These are phyloP conservation scores for Zanthoxylum bungeanum DNA, from an alignment of 345 rosid species.

Conservation along the genomic window DNA sequence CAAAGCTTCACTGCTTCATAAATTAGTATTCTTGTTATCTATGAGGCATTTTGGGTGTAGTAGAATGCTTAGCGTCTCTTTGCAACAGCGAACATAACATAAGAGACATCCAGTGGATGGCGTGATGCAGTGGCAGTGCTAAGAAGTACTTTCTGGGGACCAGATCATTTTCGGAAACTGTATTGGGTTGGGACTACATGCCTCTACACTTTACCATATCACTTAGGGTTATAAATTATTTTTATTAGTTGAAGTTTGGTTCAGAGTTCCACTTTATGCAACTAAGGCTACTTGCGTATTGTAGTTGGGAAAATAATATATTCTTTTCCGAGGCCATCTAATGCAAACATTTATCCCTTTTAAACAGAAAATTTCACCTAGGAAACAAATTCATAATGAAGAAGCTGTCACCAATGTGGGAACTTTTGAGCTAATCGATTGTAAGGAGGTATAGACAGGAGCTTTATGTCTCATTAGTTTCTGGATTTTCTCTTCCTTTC, in stretches of 20 bases:
- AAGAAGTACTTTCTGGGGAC: not conserved
- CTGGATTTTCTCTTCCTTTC: conserved; percentile 11
- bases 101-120: conserved; percentile 9
- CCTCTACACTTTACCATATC: not conserved
- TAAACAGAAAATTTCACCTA: conserved; percentile 31
- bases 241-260: not conserved
- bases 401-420: conserved; percentile 33
- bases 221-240: not conserved
- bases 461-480: conserved; percentile 16
- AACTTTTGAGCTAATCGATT: conserved; percentile 36
- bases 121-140: not conserved
- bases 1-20: not conserved
- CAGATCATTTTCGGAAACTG: conserved; percentile 5
- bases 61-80: not conserved
- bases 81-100: not conserved
- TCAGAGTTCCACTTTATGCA: conserved; percentile 8
- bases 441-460: conserved; percentile 33
- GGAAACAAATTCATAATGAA: conserved; percentile 29
- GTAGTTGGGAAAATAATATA: conserved; percentile 15
- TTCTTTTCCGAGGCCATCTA: conserved; percentile 26
- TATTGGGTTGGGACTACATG: not conserved
- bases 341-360: conserved; percentile 33
- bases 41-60: not conserved
- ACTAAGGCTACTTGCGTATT: conserved; percentile 9
- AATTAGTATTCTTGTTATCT: not conserved